phyloP scores from a whole-genome alignment of 2,329 filamentous ascomycete species.

The Fusarium sarcochroum region DNA sequence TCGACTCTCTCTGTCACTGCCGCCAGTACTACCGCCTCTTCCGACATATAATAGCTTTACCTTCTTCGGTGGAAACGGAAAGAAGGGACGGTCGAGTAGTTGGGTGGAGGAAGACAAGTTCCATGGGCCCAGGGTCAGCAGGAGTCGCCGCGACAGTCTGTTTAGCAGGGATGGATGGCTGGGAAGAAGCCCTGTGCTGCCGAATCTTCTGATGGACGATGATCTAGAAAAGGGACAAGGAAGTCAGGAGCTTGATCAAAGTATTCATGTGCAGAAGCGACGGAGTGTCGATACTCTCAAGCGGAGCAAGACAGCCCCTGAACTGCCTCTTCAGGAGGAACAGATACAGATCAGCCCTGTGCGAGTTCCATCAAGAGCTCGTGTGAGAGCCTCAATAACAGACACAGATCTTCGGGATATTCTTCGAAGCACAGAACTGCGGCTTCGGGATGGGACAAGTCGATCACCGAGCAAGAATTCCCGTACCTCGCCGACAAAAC shows the following conservation, averaged over 20 bases:
- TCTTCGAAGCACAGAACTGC: constrained; percentile 66
- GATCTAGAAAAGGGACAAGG: constrained; percentile 44
- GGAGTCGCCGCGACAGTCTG: constrained; percentile 48
- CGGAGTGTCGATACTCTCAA: constrained; percentile 31
- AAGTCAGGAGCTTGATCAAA: constrained; percentile 28
- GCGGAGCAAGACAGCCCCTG: constrained; percentile 42
- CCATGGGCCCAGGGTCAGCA: constrained; percentile 62
- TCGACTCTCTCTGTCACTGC: constrained; percentile 50
- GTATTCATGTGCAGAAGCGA: constrained; percentile 36
- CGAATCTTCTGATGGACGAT: constrained; percentile 48
- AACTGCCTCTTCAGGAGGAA: constrained; percentile 32
- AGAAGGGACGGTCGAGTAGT: constrained; percentile 48
- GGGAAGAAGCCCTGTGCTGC: constrained; percentile 55
- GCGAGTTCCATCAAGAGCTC: constrained; percentile 33
- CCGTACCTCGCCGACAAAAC: constrained; percentile 35
- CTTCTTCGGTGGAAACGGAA: constrained; percentile 50
- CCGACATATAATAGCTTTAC: constrained; percentile 52
- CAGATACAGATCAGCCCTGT: constrained; percentile 26
- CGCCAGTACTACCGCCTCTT: constrained; percentile 53
- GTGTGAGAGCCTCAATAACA: constrained; percentile 49
- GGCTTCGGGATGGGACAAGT: constrained; percentile 59
- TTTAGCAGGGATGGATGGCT: constrained; percentile 54
- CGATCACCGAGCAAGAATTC: constrained; percentile 52
- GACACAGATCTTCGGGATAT: constrained; percentile 67
- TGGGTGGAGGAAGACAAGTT: constrained; percentile 67